phyloP scores from a whole-genome alignment of 2,329 filamentous ascomycete species.

The Sarocladium oryzae region DNA sequence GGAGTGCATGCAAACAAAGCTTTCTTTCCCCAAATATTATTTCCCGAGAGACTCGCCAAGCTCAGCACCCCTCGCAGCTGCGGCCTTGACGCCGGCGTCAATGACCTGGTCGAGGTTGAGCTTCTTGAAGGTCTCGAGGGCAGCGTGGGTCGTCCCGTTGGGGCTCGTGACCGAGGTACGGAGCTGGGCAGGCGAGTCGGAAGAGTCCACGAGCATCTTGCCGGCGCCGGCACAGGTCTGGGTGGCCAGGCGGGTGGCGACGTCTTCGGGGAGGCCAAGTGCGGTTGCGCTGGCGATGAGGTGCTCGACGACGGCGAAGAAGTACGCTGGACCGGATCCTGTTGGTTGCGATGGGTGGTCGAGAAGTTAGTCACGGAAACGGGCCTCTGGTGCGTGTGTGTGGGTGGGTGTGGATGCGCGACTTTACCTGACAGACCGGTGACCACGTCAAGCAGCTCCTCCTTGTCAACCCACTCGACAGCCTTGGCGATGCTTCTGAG shows the following conservation, averaged over 20 bases:
- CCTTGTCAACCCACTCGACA: conserved; percentile 42
- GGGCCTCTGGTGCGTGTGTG: too few relatives aligned
- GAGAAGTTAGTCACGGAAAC: too few relatives aligned
- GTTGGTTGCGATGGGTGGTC: background rate
- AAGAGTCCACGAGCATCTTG: conserved; percentile 41
- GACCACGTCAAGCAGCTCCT: conserved; percentile 43
- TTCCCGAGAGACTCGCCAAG: conserved; percentile 28
- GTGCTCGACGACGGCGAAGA: conserved; percentile 47
- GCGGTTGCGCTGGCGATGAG: conserved; percentile 36
- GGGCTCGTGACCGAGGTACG: conserved; percentile 47
- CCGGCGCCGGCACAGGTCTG: conserved; percentile 47
- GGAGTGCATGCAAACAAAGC: too few relatives aligned
- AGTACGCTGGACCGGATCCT: conserved; percentile 47
- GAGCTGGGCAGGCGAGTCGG: conserved; percentile 38
- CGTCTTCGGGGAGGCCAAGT: conserved; percentile 39
- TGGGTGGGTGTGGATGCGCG: background rate
- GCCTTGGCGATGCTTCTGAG: conserved; percentile 40
- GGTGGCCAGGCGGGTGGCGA: conserved; percentile 41
- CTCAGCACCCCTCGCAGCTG: conserved; percentile 35
- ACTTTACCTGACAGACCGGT: conserved; percentile 41
- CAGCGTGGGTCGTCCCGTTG: conserved; percentile 44
- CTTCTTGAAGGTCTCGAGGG: conserved; percentile 38
- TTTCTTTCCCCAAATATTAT: background rate
- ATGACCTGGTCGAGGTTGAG: conserved; percentile 37
- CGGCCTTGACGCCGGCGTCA: conserved; percentile 40